Conservation (phyloP, 2,329 filamentous ascomycete species). For the Trichoderma cornu-damae region DNA sequence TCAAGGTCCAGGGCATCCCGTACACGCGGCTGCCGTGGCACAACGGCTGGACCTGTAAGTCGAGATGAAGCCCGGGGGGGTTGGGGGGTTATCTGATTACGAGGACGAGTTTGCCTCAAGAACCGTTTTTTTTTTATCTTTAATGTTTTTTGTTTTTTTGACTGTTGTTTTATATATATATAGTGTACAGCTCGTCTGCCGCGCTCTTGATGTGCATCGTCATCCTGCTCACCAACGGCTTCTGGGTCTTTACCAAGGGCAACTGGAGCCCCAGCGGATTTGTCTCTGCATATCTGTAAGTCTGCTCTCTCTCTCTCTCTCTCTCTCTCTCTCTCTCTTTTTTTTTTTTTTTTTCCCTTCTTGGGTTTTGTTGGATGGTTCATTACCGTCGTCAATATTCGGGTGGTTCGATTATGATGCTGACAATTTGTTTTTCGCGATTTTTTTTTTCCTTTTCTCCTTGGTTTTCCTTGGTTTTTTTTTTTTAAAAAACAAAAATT, state of each 20-base stretch:
- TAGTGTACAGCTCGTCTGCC: slow-evolving; percentile 56
- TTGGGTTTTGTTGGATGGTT: no score
- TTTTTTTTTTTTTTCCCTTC: no score
- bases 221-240: slow-evolving; percentile 66
- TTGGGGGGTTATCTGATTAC: no score
- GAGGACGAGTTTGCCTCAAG: no score
- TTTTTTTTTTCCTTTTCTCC: no score
- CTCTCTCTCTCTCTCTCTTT: no score
- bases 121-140: neutral
- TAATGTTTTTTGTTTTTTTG: no score
- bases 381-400: no score
- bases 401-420: no score
- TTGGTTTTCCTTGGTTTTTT: neutral
- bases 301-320: slow-evolving; percentile 21
- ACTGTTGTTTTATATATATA: neutral
- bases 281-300: slow-evolving; percentile 59
- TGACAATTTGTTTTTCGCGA: no score
- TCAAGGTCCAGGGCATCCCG: slow-evolving; percentile 52
- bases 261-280: slow-evolving; percentile 55
- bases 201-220: slow-evolving; percentile 57
- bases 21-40: slow-evolving; percentile 53
- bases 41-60: slow-evolving; percentile 57
- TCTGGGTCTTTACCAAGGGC: slow-evolving; percentile 55
- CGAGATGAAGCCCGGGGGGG: neutral
- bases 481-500: neutral